A percentile compares a stretch with the other conserved stretches of the same genome.
phyloP scores from a whole-genome alignment of 768 basidiomycete species.

The Nidularia sp. region DNA sequence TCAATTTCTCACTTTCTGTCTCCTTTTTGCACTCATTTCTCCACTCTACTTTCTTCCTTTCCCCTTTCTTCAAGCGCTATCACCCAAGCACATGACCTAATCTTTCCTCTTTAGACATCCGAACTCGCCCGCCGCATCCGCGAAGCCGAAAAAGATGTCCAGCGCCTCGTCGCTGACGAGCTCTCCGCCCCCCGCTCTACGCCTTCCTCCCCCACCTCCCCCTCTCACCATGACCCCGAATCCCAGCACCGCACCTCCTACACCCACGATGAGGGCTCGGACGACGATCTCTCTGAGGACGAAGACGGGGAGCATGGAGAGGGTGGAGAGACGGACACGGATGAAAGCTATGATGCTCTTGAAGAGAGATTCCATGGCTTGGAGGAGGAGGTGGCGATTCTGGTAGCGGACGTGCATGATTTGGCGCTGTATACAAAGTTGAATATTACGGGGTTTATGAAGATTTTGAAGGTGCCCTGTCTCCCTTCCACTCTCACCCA shows the following conservation, averaged over 20 bases:
- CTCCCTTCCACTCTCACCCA: conserved; percentile 3
- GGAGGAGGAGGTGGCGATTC: conserved; percentile 91
- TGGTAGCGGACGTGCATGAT: conserved; percentile 92
- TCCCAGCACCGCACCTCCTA: conserved; percentile 46
- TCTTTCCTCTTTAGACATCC: conserved; percentile 47
- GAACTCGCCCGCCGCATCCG: conserved; percentile 81
- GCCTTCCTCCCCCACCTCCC: conserved; percentile 4
- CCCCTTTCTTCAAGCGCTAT: background rate
- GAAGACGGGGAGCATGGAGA: conserved; percentile 19
- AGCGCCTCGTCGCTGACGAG: conserved; percentile 68
- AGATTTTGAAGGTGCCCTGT: conserved; percentile 80
- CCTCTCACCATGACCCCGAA: conserved; percentile 43
- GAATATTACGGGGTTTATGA: conserved; percentile 98
- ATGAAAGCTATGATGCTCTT: conserved; percentile 65
- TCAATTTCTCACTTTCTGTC: background rate
- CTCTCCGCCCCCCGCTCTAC: conserved; percentile 10
- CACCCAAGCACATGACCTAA: background rate
- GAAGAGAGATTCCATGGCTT: conserved; percentile 84
- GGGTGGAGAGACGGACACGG: conserved; percentile 13
- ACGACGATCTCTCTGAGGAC: conserved; percentile 52
- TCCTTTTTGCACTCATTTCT: background rate
- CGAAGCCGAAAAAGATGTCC: conserved; percentile 78
- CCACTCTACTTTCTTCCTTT: background rate
- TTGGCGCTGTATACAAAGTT: conserved; percentile 91
- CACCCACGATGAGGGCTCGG: conserved; percentile 65